Conservation (phyloP, 2,329 filamentous ascomycete genomes). For the Hymenoscyphus salicellus region DNA sequence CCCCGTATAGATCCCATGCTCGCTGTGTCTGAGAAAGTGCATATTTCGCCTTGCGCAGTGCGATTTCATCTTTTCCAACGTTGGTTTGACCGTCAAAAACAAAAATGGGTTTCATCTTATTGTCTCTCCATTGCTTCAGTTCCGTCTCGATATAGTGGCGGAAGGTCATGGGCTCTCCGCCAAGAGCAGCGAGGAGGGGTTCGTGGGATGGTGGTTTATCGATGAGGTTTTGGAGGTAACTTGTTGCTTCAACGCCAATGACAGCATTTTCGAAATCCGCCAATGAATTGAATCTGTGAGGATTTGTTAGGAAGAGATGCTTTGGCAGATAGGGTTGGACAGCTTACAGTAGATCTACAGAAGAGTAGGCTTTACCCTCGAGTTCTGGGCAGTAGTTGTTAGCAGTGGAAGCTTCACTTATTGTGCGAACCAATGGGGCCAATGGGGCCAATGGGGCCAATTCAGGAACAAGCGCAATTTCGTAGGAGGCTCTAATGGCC, state of each 20-base stretch:
- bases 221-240: constrained; percentile 80
- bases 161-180: constrained; percentile 79
- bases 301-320: background rate
- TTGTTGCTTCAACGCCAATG: constrained; percentile 83
- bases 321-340: background rate
- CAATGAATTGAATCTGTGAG: constrained; percentile 50
- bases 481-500: too few relatives aligned
- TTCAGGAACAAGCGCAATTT: too few relatives aligned
- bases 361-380: constrained; percentile 17
- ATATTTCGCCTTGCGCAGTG: constrained; percentile 59
- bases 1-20: constrained; percentile 86
- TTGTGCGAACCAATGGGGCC: background rate
- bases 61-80: constrained; percentile 69
- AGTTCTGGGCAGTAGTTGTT: constrained; percentile 9
- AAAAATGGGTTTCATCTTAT: constrained; percentile 76
- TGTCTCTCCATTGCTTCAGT: constrained; percentile 66
- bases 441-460: background rate
- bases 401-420: background rate
- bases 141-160: constrained; percentile 72
- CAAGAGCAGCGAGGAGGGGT: constrained; percentile 83
- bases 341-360: constrained; percentile 17
- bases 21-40: constrained; percentile 70
- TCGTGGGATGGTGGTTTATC: constrained; percentile 70
- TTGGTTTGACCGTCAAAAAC: constrained; percentile 87
- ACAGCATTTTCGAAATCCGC: constrained; percentile 70